These are phyloP conservation scores for Plantago lanceolata DNA, from an alignment of 305 asterid genomes.

Conservation along the genomic window DNA sequence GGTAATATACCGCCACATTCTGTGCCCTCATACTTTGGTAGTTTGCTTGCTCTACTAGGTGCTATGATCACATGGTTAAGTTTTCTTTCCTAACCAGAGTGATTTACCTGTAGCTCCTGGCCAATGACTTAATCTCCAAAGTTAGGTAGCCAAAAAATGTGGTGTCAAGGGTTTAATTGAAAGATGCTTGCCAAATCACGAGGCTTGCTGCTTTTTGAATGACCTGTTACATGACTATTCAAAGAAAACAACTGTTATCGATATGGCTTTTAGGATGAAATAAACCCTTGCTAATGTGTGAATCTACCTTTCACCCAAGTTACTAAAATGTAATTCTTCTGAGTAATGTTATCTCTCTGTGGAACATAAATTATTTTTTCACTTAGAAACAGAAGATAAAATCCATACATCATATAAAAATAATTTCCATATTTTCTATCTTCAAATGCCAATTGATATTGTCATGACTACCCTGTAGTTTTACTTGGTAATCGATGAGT, in stretches of 20 bases:
- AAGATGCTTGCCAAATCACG: neutral
- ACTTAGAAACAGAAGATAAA: neutral
- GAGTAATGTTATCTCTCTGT: neutral
- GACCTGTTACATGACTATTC: slow-evolving; percentile 14
- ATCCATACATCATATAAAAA: no score
- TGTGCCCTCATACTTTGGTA: slow-evolving; percentile 9
- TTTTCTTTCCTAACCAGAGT: slow-evolving; percentile 7
- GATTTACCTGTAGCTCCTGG: neutral
- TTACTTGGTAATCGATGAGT: neutral
- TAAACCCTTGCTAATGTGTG: slow-evolving; percentile 11
- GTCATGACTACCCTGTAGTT: slow-evolving; percentile 10
- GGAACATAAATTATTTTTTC: slow-evolving; percentile 1
- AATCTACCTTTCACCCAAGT: slow-evolving; percentile 4
- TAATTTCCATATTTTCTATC: neutral
- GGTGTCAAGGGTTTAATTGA: slow-evolving; percentile 6
- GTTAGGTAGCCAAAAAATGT: slow-evolving; percentile 8
- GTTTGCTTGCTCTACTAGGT: slow-evolving; percentile 8
- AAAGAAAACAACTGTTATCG: neutral
- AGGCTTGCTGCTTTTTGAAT: slow-evolving; percentile 12
- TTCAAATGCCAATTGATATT: neutral
- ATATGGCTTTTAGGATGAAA: slow-evolving; percentile 2
- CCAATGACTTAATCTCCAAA: neutral
- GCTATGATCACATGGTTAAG: slow-evolving; percentile 3
- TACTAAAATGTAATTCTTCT: slow-evolving; percentile 3
- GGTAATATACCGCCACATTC: slow-evolving; percentile 5